These are phyloP conservation scores for Sclerotinia glacialis DNA, from an alignment of 2,329 filamentous ascomycete species.

Conservation along the genomic window DNA sequence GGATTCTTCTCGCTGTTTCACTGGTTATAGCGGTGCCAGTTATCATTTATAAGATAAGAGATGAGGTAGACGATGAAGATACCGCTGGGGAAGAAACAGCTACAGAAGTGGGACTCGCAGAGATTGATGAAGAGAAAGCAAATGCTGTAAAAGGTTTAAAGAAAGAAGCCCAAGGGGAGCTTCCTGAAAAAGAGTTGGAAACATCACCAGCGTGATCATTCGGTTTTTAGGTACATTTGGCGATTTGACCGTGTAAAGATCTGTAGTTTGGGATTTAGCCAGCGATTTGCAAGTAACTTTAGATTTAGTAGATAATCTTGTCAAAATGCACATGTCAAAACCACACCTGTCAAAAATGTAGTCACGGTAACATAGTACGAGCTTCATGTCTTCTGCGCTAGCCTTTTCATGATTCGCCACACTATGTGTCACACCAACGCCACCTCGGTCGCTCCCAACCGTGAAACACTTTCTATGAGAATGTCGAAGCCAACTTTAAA, in stretches of 20 bases:
- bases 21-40: conserved; percentile 74
- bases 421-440: background rate
- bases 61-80: conserved; percentile 4
- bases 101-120: background rate
- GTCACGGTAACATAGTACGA: conserved; percentile 16
- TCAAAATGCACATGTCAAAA: conserved; percentile 23
- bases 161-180: background rate
- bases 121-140: background rate
- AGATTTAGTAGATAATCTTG: conserved; percentile 6
- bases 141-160: background rate
- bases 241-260: background rate
- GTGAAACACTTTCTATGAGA: background rate
- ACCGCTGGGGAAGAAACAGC: background rate
- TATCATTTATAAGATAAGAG: conserved; percentile 66
- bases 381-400: background rate
- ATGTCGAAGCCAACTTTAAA: background rate
- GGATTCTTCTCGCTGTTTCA: conserved; percentile 69
- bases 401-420: background rate
- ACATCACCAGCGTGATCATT: background rate
- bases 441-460: background rate
- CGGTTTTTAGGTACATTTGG: conserved; percentile 4
- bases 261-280: background rate
- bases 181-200: background rate
- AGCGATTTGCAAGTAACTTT: background rate
- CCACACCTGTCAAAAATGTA: conserved; percentile 20